Base-by-base conservation (phyloP, 129 eudicot species). In the Ambrosia trifida region DNA sequence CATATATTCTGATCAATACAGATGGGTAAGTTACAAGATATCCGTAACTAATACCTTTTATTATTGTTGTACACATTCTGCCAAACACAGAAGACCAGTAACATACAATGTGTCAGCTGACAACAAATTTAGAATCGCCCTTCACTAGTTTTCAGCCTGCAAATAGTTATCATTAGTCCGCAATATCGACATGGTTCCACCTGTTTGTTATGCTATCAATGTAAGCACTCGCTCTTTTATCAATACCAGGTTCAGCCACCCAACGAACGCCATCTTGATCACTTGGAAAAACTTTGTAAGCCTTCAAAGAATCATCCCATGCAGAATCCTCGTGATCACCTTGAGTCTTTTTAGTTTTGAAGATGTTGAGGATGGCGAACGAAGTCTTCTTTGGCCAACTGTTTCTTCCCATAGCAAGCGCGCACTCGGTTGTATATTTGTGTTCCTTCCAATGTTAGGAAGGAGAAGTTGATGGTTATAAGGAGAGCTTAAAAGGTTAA, bases 201-300 rank as follows among this genome's bases (percentile, higher is more conserved):
- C 81, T 53, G 72, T 47, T 63, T 44, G 76, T 78, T 30, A 62
- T 64, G 24, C 10, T 64, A 43, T 78, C 68, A 19, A 78, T 78
- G 36, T 78, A 78, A 4, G 82, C 82, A 41, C 77, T 64, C 2
- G 82, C 77, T 14, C 77, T 54, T 72, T 65, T 71, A 66, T 78
- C 82, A 66, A 78, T 78, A 8, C 77, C 82, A 63, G 82, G 82
- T 71, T 78, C 77, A 9, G 82, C 82, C 62, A 78, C 82, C 77
- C 77, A 66, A 63, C 82, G 82, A 70, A 14, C 77, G 53, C 82
- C 82, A 44, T 78, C 82, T 64, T 78, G 82, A 71, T 78, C 82
- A 40, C 82, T 78, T 13, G 77, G 50, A 53, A 70, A 78, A 3
- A 78, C 82, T 71, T 65, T 78, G 67, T 63, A 78, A 12, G 61